These are phyloP conservation scores for Phaeotremella fagi DNA, from an alignment of 768 basidiomycete species.

Conservation along the genomic window DNA sequence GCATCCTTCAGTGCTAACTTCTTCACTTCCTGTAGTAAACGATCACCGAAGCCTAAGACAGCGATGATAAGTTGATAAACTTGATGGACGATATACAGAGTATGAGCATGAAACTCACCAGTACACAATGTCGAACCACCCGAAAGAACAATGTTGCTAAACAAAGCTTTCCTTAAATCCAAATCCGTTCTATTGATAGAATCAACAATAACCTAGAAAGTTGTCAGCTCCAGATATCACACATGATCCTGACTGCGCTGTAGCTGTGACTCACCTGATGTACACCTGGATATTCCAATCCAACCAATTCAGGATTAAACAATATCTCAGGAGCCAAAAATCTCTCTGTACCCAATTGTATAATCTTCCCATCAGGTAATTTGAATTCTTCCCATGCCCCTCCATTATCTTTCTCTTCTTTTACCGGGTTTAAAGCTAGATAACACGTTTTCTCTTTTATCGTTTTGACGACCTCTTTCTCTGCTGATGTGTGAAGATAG, in stretches of 20 bases:
- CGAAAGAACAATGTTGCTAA: slow-evolving; percentile 92
- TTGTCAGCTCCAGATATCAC: not conserved
- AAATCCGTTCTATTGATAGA: slow-evolving; percentile 94
- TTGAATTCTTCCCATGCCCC: slow-evolving; percentile 81
- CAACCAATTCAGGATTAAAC: slow-evolving; percentile 95
- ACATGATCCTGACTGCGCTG: not conserved
- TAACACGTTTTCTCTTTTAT: slow-evolving; percentile 99
- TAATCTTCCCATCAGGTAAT: slow-evolving; percentile 88
- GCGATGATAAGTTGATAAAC: no score
- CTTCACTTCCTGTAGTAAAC: slow-evolving; percentile 92
- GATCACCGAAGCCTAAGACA: slow-evolving; percentile 95
- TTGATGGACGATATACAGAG: no score
- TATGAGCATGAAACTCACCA: slow-evolving; percentile 58
- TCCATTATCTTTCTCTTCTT: slow-evolving; percentile 83
- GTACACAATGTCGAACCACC: slow-evolving; percentile 93
- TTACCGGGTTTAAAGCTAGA: slow-evolving; percentile 81
- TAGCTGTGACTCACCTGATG: slow-evolving; percentile 62
- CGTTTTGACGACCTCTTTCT: slow-evolving; percentile 90
- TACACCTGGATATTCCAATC: slow-evolving; percentile 92
- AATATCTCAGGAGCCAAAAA: slow-evolving; percentile 96
- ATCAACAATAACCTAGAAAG: slow-evolving; percentile 74
- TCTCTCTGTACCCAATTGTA: slow-evolving; percentile 88
- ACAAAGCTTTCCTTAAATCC: slow-evolving; percentile 89
- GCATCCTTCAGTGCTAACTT: slow-evolving; percentile 82
- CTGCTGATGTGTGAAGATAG: slow-evolving; percentile 92